Percentiles rank a stretch among this genome's conserved stretches.
These are phyloP conservation scores for Eucalyptus pumila DNA, from an alignment of 345 rosid species.

Conservation along the genomic window DNA sequence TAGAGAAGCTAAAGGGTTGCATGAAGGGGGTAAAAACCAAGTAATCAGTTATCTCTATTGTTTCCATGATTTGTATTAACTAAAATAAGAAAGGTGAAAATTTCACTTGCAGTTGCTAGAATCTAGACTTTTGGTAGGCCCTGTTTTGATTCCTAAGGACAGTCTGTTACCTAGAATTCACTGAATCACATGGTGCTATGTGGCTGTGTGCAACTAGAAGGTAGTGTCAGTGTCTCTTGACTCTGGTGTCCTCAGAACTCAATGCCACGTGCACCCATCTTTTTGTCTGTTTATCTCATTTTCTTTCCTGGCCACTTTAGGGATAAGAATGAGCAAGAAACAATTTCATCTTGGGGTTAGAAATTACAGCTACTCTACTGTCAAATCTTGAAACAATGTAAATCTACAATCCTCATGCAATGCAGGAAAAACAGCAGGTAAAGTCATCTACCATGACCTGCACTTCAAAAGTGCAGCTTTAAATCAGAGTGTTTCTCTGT, in stretches of 20 bases:
- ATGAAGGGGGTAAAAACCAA: neutral
- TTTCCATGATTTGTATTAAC: neutral
- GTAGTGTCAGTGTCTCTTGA: neutral
- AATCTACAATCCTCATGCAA: neutral
- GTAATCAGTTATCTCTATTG: neutral
- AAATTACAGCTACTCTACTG: neutral
- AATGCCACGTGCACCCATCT: neutral
- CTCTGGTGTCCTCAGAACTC: neutral
- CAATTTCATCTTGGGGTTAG: neutral
- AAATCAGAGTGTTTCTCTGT: neutral
- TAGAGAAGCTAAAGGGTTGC: neutral
- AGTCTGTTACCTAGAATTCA: neutral
- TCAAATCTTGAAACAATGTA: neutral
- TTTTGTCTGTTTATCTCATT: neutral
- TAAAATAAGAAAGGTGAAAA: neutral
- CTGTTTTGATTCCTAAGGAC: neutral
- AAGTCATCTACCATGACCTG: neutral
- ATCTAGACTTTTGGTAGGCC: neutral
- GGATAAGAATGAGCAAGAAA: neutral
- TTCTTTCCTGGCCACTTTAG: neutral
- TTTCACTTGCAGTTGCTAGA: neutral
- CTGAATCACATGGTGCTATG: neutral
- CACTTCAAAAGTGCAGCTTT: neutral
- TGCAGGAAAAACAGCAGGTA: neutral
- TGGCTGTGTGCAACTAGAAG: neutral